Percentiles rank a stretch among this genome's conserved stretches.
These are phyloP conservation scores for Ensete glaucum DNA, from an alignment of 176 grass and related monocot species.

Conservation along the genomic window DNA sequence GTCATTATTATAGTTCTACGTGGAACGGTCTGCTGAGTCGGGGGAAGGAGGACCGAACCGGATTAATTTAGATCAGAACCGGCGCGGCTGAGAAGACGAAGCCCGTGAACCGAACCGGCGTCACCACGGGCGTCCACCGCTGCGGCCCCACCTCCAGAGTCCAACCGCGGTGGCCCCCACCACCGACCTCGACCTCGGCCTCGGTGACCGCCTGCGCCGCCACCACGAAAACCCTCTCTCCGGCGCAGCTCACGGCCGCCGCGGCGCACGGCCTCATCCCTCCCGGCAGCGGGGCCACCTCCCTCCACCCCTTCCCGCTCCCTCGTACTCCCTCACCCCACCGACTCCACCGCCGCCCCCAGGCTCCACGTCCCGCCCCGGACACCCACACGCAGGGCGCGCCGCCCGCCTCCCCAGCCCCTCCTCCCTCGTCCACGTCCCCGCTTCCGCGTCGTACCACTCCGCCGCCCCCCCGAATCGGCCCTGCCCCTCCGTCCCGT, in stretches of 20 bases:
- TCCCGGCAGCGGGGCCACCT: conserved; percentile 31
- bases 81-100: conserved; percentile 34
- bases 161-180: conserved; percentile 10
- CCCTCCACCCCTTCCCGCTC: conserved; percentile 25
- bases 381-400: conserved; percentile 23
- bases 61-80: conserved; percentile 15
- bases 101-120: conserved; percentile 17
- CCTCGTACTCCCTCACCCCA: conserved; percentile 34
- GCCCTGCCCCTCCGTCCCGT: conserved; percentile 43
- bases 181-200: neutral
- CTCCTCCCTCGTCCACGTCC: conserved; percentile 27
- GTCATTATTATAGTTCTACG: too few relatives aligned
- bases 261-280: conserved; percentile 29
- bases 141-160: conserved; percentile 18
- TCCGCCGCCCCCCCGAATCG: conserved; percentile 36
- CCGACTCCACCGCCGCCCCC: conserved; percentile 11
- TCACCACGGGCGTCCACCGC: conserved; percentile 26
- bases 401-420: conserved; percentile 12
- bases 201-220: neutral
- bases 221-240: conserved; percentile 22
- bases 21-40: neutral
- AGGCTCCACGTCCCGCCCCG: conserved; percentile 35
- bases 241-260: neutral
- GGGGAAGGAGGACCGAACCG: neutral
- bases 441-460: conserved; percentile 16